phyloP scores from a whole-genome alignment of 2,329 filamentous ascomycete genomes.

The Leptographium flavum region DNA sequence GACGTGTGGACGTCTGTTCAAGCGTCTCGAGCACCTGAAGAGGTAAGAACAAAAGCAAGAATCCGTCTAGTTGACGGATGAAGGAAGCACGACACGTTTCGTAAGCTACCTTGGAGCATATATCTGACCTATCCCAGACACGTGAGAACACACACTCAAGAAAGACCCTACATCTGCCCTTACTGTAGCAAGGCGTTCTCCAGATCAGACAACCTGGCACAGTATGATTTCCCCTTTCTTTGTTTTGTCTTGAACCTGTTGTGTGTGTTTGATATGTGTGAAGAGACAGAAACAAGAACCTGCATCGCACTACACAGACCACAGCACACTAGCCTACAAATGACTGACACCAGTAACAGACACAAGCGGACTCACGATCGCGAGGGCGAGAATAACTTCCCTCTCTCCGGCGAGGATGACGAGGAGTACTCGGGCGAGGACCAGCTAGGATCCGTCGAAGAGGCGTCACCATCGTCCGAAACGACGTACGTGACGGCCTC shows the following conservation, averaged over 20 bases:
- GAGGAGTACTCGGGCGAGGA: slow-evolving; percentile 75
- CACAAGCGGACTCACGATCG: slow-evolving; percentile 68
- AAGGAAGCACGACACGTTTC: background rate
- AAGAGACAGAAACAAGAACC: slow-evolving; percentile 8
- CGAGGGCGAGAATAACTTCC: slow-evolving; percentile 44
- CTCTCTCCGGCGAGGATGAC: slow-evolving; percentile 68
- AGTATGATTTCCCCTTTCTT: slow-evolving; percentile 49
- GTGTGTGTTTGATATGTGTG: slow-evolving; percentile 22
- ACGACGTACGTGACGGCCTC: slow-evolving; percentile 43
- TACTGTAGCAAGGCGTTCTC: slow-evolving; percentile 99
- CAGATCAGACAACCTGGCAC: slow-evolving; percentile 94
- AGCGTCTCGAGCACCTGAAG: slow-evolving; percentile 97
- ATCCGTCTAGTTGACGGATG: slow-evolving; percentile 23
- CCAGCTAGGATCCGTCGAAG: slow-evolving; percentile 66
- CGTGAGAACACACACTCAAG: slow-evolving; percentile 97
- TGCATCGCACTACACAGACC: too few species aligned
- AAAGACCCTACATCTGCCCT: slow-evolving; percentile 94
- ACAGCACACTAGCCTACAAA: slow-evolving; percentile 11
- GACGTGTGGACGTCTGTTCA: slow-evolving; percentile 92
- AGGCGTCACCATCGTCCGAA: slow-evolving; percentile 61
- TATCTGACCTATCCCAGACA: slow-evolving; percentile 56
- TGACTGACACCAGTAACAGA: slow-evolving; percentile 39
- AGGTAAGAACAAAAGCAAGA: slow-evolving; percentile 54
- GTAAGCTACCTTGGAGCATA: slow-evolving; percentile 18
- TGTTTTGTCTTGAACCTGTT: slow-evolving; percentile 12